These are phyloP conservation scores for Phytophthora tentaculata DNA, from an alignment of 352 stramenopile genomes.

Conservation along the genomic window DNA sequence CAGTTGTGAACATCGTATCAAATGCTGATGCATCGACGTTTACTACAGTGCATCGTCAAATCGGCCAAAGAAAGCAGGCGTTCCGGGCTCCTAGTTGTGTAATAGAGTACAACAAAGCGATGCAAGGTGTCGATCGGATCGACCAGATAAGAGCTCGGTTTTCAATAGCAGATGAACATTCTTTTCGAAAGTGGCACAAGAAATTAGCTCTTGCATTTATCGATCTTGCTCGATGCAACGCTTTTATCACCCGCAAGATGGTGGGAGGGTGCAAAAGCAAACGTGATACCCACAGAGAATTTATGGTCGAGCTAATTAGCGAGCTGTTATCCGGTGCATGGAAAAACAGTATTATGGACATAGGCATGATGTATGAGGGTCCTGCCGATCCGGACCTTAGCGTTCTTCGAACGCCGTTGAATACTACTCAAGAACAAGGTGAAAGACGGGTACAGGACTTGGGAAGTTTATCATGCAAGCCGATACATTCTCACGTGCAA, in stretches of 20 bases:
- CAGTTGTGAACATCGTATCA: no score
- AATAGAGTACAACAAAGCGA: conserved; percentile 31
- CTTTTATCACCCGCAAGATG: conserved; percentile 11
- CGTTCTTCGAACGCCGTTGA: not conserved
- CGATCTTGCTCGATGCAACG: conserved; percentile 12
- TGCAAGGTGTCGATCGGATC: conserved; percentile 42
- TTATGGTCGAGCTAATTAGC: conserved; percentile 4
- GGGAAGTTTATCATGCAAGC: not conserved
- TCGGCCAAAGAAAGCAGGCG: not conserved
- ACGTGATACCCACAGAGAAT: not conserved
- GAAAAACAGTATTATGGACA: conserved; percentile 1
- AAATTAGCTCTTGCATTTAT: conserved; percentile 20
- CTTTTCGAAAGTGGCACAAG: conserved; percentile 38
- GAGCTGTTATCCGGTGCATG: conserved; percentile 11
- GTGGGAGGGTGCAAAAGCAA: not conserved
- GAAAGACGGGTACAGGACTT: not conserved
- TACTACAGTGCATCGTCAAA: no score
- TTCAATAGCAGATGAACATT: conserved; percentile 32
- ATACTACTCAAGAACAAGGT: not conserved
- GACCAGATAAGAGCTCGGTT: conserved; percentile 39
- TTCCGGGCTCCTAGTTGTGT: conserved; percentile 30
- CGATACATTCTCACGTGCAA: conserved; percentile 2
- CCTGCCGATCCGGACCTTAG: not conserved
- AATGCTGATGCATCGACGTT: no score
- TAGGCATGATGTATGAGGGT: not conserved